phyloP scores from a whole-genome alignment of 2,329 filamentous ascomycete genomes.

The Thelonectria blattea region DNA sequence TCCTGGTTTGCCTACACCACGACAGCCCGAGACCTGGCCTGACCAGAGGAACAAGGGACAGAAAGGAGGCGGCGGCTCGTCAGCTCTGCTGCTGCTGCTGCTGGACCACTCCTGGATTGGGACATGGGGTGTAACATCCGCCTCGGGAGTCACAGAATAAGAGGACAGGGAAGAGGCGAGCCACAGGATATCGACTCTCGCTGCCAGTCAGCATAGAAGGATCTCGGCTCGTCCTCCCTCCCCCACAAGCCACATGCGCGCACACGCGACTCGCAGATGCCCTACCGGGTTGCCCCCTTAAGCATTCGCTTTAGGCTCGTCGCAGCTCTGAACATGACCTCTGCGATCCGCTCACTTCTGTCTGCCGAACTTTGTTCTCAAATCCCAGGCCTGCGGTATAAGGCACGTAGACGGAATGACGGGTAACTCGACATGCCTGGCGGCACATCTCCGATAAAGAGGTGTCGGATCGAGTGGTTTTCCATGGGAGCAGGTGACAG shows the following conservation, averaged over 20 bases:
- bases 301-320: conserved; percentile 24
- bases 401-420: too few relatives aligned
- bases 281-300: conserved; percentile 13
- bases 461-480: background rate
- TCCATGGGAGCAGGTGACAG: background rate
- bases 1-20: background rate
- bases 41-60: background rate
- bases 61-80: background rate
- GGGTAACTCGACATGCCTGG: background rate
- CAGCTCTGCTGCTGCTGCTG: background rate
- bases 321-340: conserved; percentile 24
- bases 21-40: background rate
- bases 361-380: too few relatives aligned
- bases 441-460: conserved; percentile 12
- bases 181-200: conserved; percentile 9
- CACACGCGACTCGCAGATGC: conserved; percentile 22
- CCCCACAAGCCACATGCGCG: conserved; percentile 28
- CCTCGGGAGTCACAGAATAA: conserved; percentile 3
- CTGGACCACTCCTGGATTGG: background rate
- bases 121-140: background rate
- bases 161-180: background rate
- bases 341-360: conserved; percentile 24
- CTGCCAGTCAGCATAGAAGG: conserved; percentile 12
- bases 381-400: too few relatives aligned
- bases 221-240: conserved; percentile 30